Evolutionary conservation across 2,329 filamentous ascomycete genomes (phyloP).

Genomic region (Botrytis sinoallii): DNA sequence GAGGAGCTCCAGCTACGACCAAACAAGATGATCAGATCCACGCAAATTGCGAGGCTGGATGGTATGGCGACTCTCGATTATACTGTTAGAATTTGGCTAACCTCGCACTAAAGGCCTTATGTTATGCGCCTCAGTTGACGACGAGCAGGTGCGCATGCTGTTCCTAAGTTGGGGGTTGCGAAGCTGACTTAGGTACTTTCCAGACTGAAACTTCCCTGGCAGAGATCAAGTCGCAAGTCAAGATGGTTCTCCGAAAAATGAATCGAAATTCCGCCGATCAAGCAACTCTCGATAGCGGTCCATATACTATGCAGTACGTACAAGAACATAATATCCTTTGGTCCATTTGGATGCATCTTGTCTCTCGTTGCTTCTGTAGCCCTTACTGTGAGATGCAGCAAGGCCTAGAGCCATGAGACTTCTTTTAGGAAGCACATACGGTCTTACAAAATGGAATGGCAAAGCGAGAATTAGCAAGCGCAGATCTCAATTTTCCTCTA

Average conservation of each 20-base stretch:
- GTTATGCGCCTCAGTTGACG: constrained; percentile 91
- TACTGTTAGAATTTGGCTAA: not conserved
- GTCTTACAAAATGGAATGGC: not conserved
- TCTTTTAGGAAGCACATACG: not conserved
- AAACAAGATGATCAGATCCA: constrained; percentile 69
- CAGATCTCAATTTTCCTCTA: not conserved
- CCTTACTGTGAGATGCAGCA: not conserved
- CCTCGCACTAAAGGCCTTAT: constrained; percentile 66
- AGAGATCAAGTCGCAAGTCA: constrained; percentile 87
- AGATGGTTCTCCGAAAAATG: constrained; percentile 83
- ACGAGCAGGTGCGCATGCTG: constrained; percentile 61
- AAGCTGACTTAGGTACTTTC: constrained; percentile 21
- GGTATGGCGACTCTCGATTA: constrained; percentile 50
- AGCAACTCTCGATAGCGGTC: constrained; percentile 83
- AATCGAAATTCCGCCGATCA: constrained; percentile 86
- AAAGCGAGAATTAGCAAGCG: not conserved
- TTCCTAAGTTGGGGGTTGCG: constrained; percentile 1
- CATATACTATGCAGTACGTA: constrained; percentile 82
- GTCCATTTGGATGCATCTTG: not conserved
- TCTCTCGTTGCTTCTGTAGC: not conserved
- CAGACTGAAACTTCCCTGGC: constrained; percentile 70
- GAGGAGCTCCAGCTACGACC: constrained; percentile 6
- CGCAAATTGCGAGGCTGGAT: constrained; percentile 90
- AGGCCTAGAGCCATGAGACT: not conserved
- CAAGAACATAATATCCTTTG: not conserved